Evolutionary conservation across 2,329 filamentous ascomycete genomes (phyloP).

Genomic region (Dothidotthia symphoricarpi): DNA sequence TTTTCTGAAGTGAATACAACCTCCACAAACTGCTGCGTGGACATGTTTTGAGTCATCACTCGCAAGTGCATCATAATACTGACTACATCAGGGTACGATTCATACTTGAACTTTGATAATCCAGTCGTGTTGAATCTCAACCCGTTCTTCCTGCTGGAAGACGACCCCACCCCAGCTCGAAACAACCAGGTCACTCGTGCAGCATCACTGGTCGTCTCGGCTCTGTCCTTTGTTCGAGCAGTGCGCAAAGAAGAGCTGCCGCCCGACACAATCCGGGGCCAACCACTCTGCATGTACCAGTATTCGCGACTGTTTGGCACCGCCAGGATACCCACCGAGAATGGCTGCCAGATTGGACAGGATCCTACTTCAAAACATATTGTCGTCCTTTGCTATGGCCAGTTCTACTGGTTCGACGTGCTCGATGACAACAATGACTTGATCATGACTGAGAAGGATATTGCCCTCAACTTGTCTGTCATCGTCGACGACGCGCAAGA

Average conservation of each 20-base stretch:
- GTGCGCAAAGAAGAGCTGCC: conserved; percentile 90
- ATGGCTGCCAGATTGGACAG: conserved; percentile 94
- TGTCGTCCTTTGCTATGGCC: conserved; percentile 88
- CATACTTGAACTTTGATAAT: conserved; percentile 96
- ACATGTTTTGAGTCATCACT: conserved; percentile 1
- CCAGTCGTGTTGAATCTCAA: conserved; percentile 97
- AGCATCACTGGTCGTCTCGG: conserved; percentile 85
- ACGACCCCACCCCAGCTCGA: conserved; percentile 92
- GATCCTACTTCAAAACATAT: conserved; percentile 91
- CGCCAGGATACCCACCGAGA: conserved; percentile 86
- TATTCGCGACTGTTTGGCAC: conserved; percentile 95
- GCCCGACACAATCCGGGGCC: conserved; percentile 79
- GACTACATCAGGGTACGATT: conserved; percentile 78
- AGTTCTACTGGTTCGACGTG: conserved; percentile 99
- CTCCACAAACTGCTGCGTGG: no score
- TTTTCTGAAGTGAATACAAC: no score
- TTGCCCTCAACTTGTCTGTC: conserved; percentile 85
- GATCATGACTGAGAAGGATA: conserved; percentile 95
- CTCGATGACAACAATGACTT: conserved; percentile 90
- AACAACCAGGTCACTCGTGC: conserved; percentile 96
- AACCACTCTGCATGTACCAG: conserved; percentile 95
- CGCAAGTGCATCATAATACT: conserved; percentile 7
- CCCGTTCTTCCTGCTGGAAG: conserved; percentile 94
- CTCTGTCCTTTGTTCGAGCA: conserved; percentile 87
- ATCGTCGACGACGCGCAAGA: conserved; percentile 89